Evolutionary conservation across 176 grass and related monocot species (phyloP).

Genomic region (Tillandsia fasciculata): DNA sequence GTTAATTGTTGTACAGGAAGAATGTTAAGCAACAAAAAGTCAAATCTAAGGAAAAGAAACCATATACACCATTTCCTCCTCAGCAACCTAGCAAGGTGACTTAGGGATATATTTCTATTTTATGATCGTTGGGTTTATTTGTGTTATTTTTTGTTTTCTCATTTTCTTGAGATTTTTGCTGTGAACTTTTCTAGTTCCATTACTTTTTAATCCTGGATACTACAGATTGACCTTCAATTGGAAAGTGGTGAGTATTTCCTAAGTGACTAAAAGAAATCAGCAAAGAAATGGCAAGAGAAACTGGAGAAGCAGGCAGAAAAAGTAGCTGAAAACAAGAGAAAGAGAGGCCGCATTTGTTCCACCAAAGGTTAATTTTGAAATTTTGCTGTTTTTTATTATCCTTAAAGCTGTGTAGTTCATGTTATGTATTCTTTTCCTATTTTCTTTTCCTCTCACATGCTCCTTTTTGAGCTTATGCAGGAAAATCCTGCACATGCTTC

Average conservation of each 20-base stretch:
- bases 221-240: conserved; percentile 76
- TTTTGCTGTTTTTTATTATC: neutral
- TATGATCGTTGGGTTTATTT: neutral
- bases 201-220: conserved; percentile 7
- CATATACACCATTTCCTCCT: conserved; percentile 89
- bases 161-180: neutral
- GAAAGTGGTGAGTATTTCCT: conserved; percentile 93
- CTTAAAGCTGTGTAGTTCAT: neutral
- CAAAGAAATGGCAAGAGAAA: conserved; percentile 89
- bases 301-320: conserved; percentile 83
- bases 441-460: conserved; percentile 4
- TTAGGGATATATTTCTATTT: neutral
- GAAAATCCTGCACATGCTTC: conserved; percentile 33
- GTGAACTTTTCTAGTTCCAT: neutral
- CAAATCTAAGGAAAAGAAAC: conserved; percentile 92
- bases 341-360: conserved; percentile 85
- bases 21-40: conserved; percentile 93
- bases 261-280: conserved; percentile 82
- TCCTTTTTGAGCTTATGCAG: conserved; percentile 29
- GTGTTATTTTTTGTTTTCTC: neutral
- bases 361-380: conserved; percentile 39
- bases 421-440: conserved; percentile 7
- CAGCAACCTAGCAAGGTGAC: conserved; percentile 90
- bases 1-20: conserved; percentile 51
- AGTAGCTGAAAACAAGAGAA: conserved; percentile 82